Evolutionary conservation across 192 early-diverging fungal species (phyloP).

Genomic region (Backusella australiensis): DNA sequence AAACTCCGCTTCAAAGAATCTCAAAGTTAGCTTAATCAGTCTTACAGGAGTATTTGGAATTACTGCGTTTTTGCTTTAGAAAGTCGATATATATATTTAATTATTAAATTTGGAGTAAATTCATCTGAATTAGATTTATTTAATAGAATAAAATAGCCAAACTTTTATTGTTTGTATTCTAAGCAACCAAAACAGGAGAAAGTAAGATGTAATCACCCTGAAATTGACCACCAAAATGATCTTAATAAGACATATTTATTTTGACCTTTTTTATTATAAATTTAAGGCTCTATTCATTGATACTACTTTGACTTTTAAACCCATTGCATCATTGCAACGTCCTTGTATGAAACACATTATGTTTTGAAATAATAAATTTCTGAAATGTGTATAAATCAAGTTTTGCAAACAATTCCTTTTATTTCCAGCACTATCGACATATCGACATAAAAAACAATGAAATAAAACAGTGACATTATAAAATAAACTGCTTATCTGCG

Average conservation of each 20-base stretch:
- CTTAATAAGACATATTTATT: background rate
- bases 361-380: too few species aligned
- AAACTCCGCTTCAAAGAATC: background rate
- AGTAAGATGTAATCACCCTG: background rate
- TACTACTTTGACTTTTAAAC: too few species aligned
- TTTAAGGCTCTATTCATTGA: too few species aligned
- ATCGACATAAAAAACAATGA: background rate
- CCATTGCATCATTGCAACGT: too few species aligned
- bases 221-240: background rate
- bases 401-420: background rate
- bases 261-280: background rate
- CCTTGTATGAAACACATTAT: too few species aligned
- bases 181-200: background rate
- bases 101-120: background rate
- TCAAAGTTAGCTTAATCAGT: background rate
- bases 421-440: background rate
- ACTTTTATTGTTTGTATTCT: background rate
- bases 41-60: background rate
- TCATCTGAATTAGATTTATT: slow-evolving; percentile 2
- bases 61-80: background rate
- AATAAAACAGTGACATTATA: background rate
- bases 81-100: background rate
- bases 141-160: slow-evolving; percentile 1
- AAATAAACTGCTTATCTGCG: background rate
- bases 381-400: background rate